Evolutionary conservation across 179 eudicot species (phyloP), one percentile per base, ranked within the genome.

Genomic region (Spinacia oleracea): DNA sequence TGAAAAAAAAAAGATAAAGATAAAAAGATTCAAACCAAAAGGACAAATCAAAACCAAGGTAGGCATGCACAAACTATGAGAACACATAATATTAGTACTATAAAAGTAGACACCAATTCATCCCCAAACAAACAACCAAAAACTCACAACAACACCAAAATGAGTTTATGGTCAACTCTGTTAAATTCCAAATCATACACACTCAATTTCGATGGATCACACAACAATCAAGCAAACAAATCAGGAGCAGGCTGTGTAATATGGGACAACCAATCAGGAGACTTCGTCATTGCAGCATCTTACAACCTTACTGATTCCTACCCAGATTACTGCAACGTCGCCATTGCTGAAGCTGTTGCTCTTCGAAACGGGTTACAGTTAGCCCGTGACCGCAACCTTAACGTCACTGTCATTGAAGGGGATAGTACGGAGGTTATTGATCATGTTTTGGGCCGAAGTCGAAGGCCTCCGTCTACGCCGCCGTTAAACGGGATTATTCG

Each of bases 171-270:
- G 48, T 67, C 71, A 7, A 1, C 0, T 0, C 38, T 2, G 32
- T 5, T 6, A 23, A 1, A 53, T 23, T 53, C 4, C 59, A 62
- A 38, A n/a, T 43, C 18, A 27, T 60, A 69, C 76, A 81, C 76
- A 0, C 79, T 80, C 4, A 42, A 72, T 11, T 80, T 80, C 12
- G 79, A 80, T 34, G 83, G 83, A 27, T 59, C 76, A 34, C 64
- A 70, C 1, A 35, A 48, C 8, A 70, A 76, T 58, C 76, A 76
- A 38, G 20, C 4, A 3, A 50, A 63, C 9, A 76, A 60, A 60
- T 45, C 55, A 1, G 72, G 80, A 1, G 83, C 73, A 10, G 83
- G 80, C 0, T 81, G 83, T 73, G 60, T 81, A 1, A 76, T 81
- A 31, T 46, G 80, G 20, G 80, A 81, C 58, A 51, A 3, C n/a